A percentile compares a stretch with the other conserved stretches of the same genome.
These are phyloP conservation scores for Ustilago xerochloae DNA, from an alignment of 1,284 basidiomycete genomes.

Conservation along the genomic window DNA sequence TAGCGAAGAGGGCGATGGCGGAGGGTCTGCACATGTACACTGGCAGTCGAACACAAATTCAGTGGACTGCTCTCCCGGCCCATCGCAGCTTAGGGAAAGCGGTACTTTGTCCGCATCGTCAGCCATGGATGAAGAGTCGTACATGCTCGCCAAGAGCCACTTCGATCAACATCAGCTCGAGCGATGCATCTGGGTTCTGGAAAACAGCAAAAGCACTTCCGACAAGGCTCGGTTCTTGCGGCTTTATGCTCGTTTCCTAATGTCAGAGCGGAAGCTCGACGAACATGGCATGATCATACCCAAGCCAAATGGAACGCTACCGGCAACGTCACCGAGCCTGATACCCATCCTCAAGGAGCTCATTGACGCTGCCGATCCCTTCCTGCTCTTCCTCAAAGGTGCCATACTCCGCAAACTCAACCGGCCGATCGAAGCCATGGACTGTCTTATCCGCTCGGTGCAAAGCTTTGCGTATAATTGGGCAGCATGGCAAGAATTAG, in stretches of 20 bases:
- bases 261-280: conserved; percentile 56
- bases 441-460: conserved; percentile 81
- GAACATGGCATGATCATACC: conserved; percentile 56
- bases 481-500: conserved; percentile 79
- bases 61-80: conserved; percentile 34
- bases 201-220: conserved; percentile 25
- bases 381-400: conserved; percentile 65
- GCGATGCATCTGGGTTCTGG: conserved; percentile 74
- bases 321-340: conserved; percentile 40
- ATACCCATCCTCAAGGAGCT: conserved; percentile 60
- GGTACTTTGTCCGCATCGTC: neutral
- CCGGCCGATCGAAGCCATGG: conserved; percentile 78
- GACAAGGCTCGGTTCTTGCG: conserved; percentile 80
- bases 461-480: conserved; percentile 91
- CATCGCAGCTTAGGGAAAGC: conserved; percentile 11
- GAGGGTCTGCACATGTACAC: conserved; percentile 49
- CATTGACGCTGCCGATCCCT: conserved; percentile 54
- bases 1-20: conserved; percentile 30
- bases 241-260: conserved; percentile 82
- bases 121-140: conserved; percentile 69
- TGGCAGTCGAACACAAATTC: conserved; percentile 50
- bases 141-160: conserved; percentile 79
- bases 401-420: conserved; percentile 64
- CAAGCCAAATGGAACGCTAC: conserved; percentile 44
- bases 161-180: conserved; percentile 84